These are phyloP conservation scores for Pichia nanzhaoensis DNA, from an alignment of 805 yeast genomes.

Conservation along the genomic window DNA sequence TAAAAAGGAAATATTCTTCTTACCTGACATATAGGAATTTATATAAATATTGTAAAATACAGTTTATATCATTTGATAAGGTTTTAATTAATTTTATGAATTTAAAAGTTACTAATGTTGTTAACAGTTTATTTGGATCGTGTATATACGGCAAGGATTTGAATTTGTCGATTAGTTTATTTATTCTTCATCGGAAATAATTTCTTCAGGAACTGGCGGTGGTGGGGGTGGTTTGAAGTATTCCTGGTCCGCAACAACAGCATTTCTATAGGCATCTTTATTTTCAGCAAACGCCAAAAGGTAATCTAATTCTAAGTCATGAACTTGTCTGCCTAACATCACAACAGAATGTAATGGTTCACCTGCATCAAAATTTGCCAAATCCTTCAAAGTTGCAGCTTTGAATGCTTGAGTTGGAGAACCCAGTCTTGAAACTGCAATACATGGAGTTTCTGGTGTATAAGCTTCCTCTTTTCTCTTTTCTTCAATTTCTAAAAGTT, in stretches of 20 bases:
- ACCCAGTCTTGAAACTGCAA: slow-evolving; percentile 88
- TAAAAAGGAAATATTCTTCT: not conserved
- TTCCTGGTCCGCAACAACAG: slow-evolving; percentile 55
- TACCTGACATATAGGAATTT: not conserved
- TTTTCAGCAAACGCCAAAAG: slow-evolving; percentile 70
- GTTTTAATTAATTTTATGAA: not conserved
- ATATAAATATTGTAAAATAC: not conserved
- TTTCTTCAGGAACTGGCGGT: slow-evolving; percentile 12
- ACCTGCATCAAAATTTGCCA: slow-evolving; percentile 82
- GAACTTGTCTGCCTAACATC: slow-evolving; percentile 88
- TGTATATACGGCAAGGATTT: too few species aligned
- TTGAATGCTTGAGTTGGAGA: slow-evolving; percentile 75
- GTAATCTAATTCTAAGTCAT: slow-evolving; percentile 86
- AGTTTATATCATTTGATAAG: not conserved
- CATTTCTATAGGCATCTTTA: slow-evolving; percentile 39
- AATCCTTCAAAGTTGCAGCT: slow-evolving; percentile 75
- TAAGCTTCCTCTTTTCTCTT: slow-evolving; percentile 69
- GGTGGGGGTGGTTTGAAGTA: slow-evolving; percentile 41
- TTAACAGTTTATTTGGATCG: too few species aligned
- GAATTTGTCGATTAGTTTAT: too few species aligned
- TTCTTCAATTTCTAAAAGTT: slow-evolving; percentile 83
- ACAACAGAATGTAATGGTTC: slow-evolving; percentile 91
- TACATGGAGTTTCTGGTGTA: slow-evolving; percentile 83
- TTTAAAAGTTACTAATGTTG: not conserved
- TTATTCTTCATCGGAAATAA: slow-evolving; percentile 15